Conservation (phyloP, 2,329 filamentous ascomycete species). For the Coniosporium tulheliwenetii region DNA sequence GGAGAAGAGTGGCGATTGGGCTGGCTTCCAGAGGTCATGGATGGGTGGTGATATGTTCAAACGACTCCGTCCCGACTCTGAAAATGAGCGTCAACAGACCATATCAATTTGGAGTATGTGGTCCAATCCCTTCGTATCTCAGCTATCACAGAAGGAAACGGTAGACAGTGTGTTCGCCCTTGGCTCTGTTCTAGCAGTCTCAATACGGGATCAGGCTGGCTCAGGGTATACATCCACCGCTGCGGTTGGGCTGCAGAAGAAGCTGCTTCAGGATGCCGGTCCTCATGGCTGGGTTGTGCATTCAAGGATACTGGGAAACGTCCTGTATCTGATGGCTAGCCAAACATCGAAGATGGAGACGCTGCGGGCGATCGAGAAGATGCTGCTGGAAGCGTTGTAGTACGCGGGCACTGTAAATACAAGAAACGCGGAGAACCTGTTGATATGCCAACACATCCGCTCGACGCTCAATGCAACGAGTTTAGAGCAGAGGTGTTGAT, state of each 20-base stretch:
- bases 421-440: no score
- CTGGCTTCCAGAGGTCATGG: conserved; percentile 37
- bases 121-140: conserved; percentile 43
- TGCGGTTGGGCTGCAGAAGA: conserved; percentile 35
- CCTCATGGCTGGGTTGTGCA: conserved; percentile 32
- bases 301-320: conserved; percentile 43
- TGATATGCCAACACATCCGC: no score
- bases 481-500: no score
- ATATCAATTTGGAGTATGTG: conserved; percentile 51
- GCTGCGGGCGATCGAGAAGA: conserved; percentile 22
- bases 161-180: conserved; percentile 57
- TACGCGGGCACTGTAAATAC: no score
- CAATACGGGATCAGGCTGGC: conserved; percentile 32
- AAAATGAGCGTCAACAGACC: not conserved
- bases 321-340: conserved; percentile 46
- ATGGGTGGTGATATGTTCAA: not conserved
- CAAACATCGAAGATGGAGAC: conserved; percentile 30
- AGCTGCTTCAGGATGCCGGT: conserved; percentile 23
- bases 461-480: no score
- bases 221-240: conserved; percentile 42
- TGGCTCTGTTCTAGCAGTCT: conserved; percentile 59
- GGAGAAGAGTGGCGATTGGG: conserved; percentile 42
- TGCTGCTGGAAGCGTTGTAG: conserved; percentile 3
- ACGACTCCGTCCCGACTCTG: not conserved
- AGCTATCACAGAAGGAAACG: conserved; percentile 38